Conservation (phyloP, 257 asterid genomes). For the Fraxinus quadrangulata region DNA sequence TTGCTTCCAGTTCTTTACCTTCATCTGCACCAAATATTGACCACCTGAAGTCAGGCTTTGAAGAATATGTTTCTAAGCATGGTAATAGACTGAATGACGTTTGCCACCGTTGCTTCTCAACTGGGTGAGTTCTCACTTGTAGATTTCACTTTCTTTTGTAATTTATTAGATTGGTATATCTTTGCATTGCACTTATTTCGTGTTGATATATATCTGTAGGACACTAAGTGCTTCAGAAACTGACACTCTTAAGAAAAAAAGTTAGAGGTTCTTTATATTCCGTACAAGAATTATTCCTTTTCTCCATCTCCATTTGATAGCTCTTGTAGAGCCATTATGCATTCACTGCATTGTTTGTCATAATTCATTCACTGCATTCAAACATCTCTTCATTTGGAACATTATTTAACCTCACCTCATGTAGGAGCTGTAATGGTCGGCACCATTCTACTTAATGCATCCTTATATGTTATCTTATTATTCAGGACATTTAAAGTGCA, state of each 20-base stretch:
- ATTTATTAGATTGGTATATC: slow-evolving; percentile 14
- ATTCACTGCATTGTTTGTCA: not conserved
- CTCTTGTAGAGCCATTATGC: not conserved
- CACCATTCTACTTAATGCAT: slow-evolving; percentile 9
- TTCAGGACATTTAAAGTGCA: slow-evolving; percentile 5
- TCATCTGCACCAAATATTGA: slow-evolving; percentile 47
- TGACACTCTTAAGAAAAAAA: not conserved
- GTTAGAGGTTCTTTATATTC: not conserved
- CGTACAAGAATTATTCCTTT: not conserved
- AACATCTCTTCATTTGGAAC: slow-evolving; percentile 1
- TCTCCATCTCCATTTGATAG: slow-evolving; percentile 4
- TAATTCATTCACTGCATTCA: slow-evolving; percentile 1
- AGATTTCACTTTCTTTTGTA: slow-evolving; percentile 13
- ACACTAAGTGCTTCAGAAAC: slow-evolving; percentile 6
- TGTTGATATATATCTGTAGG: slow-evolving; percentile 6
- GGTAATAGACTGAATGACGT: slow-evolving; percentile 49
- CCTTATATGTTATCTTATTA: not conserved
- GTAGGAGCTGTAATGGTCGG: slow-evolving; percentile 8
- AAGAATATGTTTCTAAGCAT: slow-evolving; percentile 68
- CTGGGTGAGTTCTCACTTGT: slow-evolving; percentile 47
- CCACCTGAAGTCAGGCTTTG: slow-evolving; percentile 61
- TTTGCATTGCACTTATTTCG: slow-evolving; percentile 11
- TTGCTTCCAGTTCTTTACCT: slow-evolving; percentile 43
- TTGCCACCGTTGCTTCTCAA: slow-evolving; percentile 62
- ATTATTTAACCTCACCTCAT: slow-evolving; percentile 1